Evolutionary conservation across 2,329 filamentous ascomycete genomes (phyloP), one percentile per base, ranked within the genome.

Genomic region (Monosporascus cannonballus): DNA sequence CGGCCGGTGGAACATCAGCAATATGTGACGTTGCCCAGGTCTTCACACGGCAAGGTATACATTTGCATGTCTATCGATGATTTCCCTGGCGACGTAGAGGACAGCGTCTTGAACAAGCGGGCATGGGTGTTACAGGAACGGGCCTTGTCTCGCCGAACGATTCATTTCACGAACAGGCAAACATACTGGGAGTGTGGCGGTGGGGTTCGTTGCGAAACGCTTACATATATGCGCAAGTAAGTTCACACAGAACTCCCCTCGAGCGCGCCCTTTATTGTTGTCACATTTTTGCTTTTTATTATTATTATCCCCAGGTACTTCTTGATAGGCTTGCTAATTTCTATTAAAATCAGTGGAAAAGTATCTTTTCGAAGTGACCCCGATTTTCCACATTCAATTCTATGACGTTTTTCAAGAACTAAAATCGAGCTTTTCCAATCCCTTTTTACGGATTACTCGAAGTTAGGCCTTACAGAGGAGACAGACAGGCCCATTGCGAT

Each of bases 71-170:
- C 34, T 3, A 56, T 59, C 20, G 57, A 59, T 11, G 39, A 59
- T 22, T 59, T 59, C 24, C n/a, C 14, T 22, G 14, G n/a, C 3
- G 38, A 60, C 24, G 56, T 58, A 3, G 50, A 55, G 14, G 30
- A 46, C 4, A 37, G 50, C 1, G 25, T 39, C 0, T 38, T 59
- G 3, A 58, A 54, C 38, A 45, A 46, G 17, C 51, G 57, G 2
- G 57, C 50, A 1, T 59, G 56, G 57, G 57, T 58, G 6, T 46
- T 59, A 27, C 57, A 59, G 25, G 57, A 59, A 18, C 36, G 57
- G 4, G 57, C 54, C 1, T 27, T 59, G 4, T 54, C 56, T 3
- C 52, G 52, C 2, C 51, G 57, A 6, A 55, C 57, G 11, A 56
- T 59, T 8, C 45, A 56, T 34, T 58, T 54, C 41, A 49, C 51